Base-by-base conservation (phyloP, 148 eudicot species). In the Camellia japonica region DNA sequence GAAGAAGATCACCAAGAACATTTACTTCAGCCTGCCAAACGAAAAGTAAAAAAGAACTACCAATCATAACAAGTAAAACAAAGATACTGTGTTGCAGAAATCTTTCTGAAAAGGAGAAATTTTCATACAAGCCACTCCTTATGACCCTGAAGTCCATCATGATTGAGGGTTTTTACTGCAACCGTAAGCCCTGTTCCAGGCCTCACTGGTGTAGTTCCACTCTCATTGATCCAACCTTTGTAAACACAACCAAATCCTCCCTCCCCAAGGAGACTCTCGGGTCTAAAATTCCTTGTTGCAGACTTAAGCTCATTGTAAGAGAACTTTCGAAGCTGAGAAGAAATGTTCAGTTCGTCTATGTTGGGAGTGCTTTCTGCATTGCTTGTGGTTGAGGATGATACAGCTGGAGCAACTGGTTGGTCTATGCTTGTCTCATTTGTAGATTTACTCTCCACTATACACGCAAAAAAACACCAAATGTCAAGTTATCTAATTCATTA, bases 171-270 rank as follows among this genome's bases (percentile, higher is more conserved):
- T 67, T 87, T 87, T 3, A 87, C 89, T 10, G 89, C 88, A 78
- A 86, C 88, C 20, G 86, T 75, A 58, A 83, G 86, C 55, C 86
- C 86, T 10, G 86, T 74, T 23, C 86, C 86, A 38, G 89, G 76
- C 73, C 79, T 83, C 9, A 86, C 89, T 19, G 88, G 82, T 15
- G 84, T 66, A 61, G 67, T 81, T 19, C 85, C 87, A 70, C 55
- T 80, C 78, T 84, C 85, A 30, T 80, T 82, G 74, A 87, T 63
- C 89, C 89, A 87, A 62, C 87, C 89, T 69, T 87, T 87, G 58
- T 75, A 87, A n/a, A 87, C 89, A 77, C 89, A 82, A 61, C 89
- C 89, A 77, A 87, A 87, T 1, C 89, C 89, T 60, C 89, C 89
- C 78, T 87, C 87, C 61, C 89, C 89, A 70, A 87, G 89, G 30